These are phyloP conservation scores for Mycena latifolia DNA, from an alignment of 768 basidiomycete genomes.

Conservation along the genomic window DNA sequence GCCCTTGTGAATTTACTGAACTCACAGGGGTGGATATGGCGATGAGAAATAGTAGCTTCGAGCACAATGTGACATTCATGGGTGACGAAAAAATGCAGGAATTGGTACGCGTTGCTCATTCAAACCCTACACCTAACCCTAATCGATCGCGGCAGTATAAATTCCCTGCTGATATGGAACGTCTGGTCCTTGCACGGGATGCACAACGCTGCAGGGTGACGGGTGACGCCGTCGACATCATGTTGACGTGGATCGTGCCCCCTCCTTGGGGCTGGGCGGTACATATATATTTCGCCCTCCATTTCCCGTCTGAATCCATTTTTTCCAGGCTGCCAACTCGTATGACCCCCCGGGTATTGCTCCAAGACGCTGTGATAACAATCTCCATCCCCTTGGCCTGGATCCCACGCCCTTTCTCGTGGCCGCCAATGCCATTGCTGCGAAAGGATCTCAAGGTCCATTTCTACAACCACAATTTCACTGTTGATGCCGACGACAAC, in stretches of 20 bases:
- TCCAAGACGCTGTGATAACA: too few relatives aligned
- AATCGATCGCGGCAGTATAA: too few relatives aligned
- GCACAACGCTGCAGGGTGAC: constrained; percentile 8
- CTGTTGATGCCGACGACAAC: constrained; percentile 13
- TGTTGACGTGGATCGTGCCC: constrained; percentile 19
- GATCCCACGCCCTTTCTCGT: not conserved
- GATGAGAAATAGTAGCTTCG: too few relatives aligned
- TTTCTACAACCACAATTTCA: constrained; percentile 8
- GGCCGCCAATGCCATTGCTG: not conserved
- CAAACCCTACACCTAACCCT: too few relatives aligned
- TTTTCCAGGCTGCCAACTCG: not conserved
- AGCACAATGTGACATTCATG: too few relatives aligned
- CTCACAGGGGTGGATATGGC: too few relatives aligned
- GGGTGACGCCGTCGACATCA: not conserved
- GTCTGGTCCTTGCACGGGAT: not conserved
- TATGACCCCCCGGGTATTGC: not conserved
- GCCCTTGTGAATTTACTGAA: too few relatives aligned
- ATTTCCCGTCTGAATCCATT: too few relatives aligned
- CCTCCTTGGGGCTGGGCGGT: constrained; percentile 16
- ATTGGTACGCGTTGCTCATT: constrained; percentile 1
- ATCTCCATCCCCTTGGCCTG: too few relatives aligned
- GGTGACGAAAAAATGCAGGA: too few relatives aligned
- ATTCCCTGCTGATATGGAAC: too few relatives aligned
- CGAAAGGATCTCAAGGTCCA: not conserved
- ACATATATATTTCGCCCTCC: not conserved